Evolutionary conservation across 2,329 filamentous ascomycete species (phyloP).

Genomic region (Fusarium circinatum): DNA sequence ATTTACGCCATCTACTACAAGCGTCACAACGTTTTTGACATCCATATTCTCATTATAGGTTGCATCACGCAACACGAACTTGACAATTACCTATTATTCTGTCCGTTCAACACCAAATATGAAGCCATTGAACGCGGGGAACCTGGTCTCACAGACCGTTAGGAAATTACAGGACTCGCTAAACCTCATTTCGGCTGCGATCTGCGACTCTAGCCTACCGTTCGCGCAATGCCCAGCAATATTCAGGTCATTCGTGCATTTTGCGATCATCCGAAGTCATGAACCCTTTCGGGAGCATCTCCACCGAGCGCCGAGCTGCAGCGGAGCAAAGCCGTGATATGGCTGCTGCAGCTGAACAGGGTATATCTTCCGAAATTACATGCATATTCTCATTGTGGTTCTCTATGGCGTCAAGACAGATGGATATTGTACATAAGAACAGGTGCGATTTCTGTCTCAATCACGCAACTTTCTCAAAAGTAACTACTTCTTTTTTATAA

Average conservation of each 20-base stretch:
- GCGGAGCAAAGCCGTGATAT: slow-evolving; percentile 6
- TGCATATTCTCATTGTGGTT: slow-evolving; percentile 27
- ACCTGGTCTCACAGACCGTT: neutral
- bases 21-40: neutral
- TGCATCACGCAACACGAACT: neutral
- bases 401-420: slow-evolving; percentile 28
- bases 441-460: neutral
- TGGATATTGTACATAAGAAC: slow-evolving; percentile 14
- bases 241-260: neutral
- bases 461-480: neutral
- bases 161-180: slow-evolving; percentile 16
- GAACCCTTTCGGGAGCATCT: neutral
- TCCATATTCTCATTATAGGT: neutral
- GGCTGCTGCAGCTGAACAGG: slow-evolving; percentile 16
- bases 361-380: slow-evolving; percentile 32
- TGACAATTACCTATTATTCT: neutral
- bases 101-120: neutral
- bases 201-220: neutral
- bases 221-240: neutral
- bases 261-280: neutral
- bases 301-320: slow-evolving; percentile 20
- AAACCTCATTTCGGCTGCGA: neutral
- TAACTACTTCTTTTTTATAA: neutral
- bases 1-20: neutral
- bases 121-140: neutral